A percentile compares a stretch with the other conserved stretches of the same genome.
Conservation (phyloP, 139 green algal species). For the Volvox africanus region DNA sequence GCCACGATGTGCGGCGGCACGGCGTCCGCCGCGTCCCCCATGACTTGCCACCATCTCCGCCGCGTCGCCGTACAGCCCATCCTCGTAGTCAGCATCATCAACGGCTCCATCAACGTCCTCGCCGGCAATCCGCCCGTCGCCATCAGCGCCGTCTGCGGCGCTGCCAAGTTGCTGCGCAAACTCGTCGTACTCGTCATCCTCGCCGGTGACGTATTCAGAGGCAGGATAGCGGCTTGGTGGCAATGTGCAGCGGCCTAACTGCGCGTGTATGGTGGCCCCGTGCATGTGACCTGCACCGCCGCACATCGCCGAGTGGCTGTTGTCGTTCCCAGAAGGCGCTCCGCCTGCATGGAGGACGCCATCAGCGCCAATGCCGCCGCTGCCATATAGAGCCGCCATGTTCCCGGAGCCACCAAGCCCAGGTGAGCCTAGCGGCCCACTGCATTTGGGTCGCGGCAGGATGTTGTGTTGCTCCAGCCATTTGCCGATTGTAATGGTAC, state of each 20-base stretch:
- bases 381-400: background rate
- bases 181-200: constrained; percentile 23
- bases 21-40: background rate
- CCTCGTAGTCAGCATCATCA: background rate
- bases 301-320: background rate
- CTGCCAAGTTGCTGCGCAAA: background rate
- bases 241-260: background rate
- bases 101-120: background rate
- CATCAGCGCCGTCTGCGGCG: background rate
- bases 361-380: background rate
- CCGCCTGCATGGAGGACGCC: background rate
- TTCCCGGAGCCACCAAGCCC: background rate
- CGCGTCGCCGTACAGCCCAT: background rate
- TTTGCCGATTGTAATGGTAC: constrained; percentile 48
- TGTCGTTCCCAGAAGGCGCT: constrained; percentile 25
- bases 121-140: background rate
- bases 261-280: background rate
- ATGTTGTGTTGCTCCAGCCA: constrained; percentile 51
- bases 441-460: constrained; percentile 45
- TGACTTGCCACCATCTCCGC: background rate
- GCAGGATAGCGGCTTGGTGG: constrained; percentile 46
- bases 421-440: constrained; percentile 4
- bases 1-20: background rate
- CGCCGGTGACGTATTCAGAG: constrained; percentile 44
- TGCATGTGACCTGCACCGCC: background rate